Percentiles rank a stretch among this genome's conserved stretches.
Evolutionary conservation across 805 yeast species (phyloP).

Genomic region (Candida berthetii): DNA sequence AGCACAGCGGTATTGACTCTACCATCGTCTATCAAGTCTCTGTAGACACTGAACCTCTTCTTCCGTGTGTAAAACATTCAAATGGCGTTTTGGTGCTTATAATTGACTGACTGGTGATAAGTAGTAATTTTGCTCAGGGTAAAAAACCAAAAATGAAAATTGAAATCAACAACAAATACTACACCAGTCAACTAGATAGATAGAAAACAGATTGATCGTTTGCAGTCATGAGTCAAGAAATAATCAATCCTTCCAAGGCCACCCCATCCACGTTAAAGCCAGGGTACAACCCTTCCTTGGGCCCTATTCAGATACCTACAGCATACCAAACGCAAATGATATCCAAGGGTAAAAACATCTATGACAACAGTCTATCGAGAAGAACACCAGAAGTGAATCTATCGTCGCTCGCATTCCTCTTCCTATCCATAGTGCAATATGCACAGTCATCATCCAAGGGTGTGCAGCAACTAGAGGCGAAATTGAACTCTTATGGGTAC

Average conservation of each 20-base stretch:
- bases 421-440: slow-evolving; percentile 65
- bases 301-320: slow-evolving; percentile 22
- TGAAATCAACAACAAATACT: neutral
- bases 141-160: neutral
- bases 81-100: neutral
- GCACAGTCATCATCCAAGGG: slow-evolving; percentile 57
- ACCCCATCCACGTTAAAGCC: slow-evolving; percentile 9
- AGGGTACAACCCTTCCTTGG: slow-evolving; percentile 22
- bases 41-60: slow-evolving; percentile 5
- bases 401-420: slow-evolving; percentile 61
- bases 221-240: slow-evolving; percentile 6
- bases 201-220: neutral
- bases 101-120: too few species aligned
- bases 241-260: slow-evolving; percentile 18
- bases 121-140: too few species aligned
- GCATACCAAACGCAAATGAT: slow-evolving; percentile 12
- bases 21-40: neutral
- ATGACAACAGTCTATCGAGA: slow-evolving; percentile 64
- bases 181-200: neutral
- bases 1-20: neutral
- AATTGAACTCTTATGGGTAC: slow-evolving; percentile 70
- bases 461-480: slow-evolving; percentile 55
- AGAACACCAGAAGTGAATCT: slow-evolving; percentile 62
- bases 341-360: slow-evolving; percentile 29
- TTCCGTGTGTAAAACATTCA: slow-evolving; percentile 13